Conservation (phyloP, 2,329 filamentous ascomycete genomes). For the Lasiodiplodia gonubiensis region DNA sequence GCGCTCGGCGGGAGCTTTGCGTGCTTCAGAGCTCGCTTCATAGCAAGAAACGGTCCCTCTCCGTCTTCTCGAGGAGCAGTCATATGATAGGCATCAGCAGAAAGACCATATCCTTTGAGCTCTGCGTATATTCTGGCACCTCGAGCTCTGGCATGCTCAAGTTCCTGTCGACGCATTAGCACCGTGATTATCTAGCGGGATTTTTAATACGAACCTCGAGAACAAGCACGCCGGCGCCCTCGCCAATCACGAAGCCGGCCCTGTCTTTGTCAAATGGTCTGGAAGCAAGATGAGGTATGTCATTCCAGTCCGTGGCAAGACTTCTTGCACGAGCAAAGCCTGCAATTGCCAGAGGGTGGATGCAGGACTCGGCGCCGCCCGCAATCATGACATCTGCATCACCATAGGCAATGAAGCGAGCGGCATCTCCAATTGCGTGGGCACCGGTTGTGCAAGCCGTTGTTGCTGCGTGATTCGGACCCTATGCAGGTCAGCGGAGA, state of each 20-base stretch:
- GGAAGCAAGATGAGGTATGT: conserved; percentile 72
- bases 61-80: conserved; percentile 87
- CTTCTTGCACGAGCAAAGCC: conserved; percentile 90
- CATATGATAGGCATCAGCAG: conserved; percentile 90
- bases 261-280: conserved; percentile 84
- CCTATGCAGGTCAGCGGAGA: conserved; percentile 44
- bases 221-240: conserved; percentile 86
- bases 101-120: conserved; percentile 85
- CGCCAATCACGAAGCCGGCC: conserved; percentile 87
- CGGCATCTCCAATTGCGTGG: conserved; percentile 91
- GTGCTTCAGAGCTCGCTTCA: conserved; percentile 80
- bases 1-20: conserved; percentile 70
- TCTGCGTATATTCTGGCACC: conserved; percentile 88
- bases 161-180: conserved; percentile 59
- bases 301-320: conserved; percentile 80
- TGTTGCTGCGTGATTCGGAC: conserved; percentile 89
- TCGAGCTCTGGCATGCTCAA: conserved; percentile 82
- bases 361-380: conserved; percentile 93
- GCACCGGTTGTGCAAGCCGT: conserved; percentile 97
- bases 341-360: conserved; percentile 90
- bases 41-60: conserved; percentile 78
- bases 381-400: conserved; percentile 96
- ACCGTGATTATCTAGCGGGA: background rate
- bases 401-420: conserved; percentile 87
- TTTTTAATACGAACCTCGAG: conserved; percentile 65